Evolutionary conservation across 345 rosid genomes (phyloP), one percentile per base, ranked within the genome.

Genomic region (Dovyalis caffra): DNA sequence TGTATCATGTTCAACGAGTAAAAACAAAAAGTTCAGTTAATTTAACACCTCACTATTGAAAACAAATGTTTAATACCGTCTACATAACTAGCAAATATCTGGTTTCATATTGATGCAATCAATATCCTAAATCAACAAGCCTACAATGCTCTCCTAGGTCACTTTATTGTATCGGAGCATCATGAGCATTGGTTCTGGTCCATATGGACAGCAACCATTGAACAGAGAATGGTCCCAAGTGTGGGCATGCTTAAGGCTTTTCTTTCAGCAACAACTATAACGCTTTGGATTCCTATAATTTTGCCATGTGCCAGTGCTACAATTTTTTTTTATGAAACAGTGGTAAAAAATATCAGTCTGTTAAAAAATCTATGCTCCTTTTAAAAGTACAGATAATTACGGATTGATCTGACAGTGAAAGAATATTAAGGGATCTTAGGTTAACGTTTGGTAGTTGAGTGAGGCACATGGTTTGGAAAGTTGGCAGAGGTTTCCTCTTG

Each of bases 211-310:
- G 51, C 7, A 29, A 72, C 31, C 37, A 20, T n/a, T 43, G 20
- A 26, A 28, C 35, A 8, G 31, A 3, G 11, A 23, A 74, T 33
- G 80, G 80, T 38, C 74, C 81, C 71, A 21, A 15, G 1, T 72
- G 60, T 53, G 71, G 78, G 76, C 88, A 78, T 68, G 77, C 76
- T 32, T 66, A 69, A 68, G 57, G 77, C 60, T 31, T 43, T 56
- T 68, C 86, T 88, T 80, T 81, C 61, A 61, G 76, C 69, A 81
- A 70, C 83, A 77, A 71, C 40, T 35, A 73, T 47, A 60, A 60
- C 60, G 86, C 88, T 20, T 83, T 64, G 85, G 87, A 84, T 88
- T 83, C 88, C 83, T 78, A 16, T 77, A 64, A 70, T 60, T 37
- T 62, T 62, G 76, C 83, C 71, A 33, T 21, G 29, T 11, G 26